Conservation (phyloP, 139 green algal species). For the Tetradesmus lagerheimii region DNA sequence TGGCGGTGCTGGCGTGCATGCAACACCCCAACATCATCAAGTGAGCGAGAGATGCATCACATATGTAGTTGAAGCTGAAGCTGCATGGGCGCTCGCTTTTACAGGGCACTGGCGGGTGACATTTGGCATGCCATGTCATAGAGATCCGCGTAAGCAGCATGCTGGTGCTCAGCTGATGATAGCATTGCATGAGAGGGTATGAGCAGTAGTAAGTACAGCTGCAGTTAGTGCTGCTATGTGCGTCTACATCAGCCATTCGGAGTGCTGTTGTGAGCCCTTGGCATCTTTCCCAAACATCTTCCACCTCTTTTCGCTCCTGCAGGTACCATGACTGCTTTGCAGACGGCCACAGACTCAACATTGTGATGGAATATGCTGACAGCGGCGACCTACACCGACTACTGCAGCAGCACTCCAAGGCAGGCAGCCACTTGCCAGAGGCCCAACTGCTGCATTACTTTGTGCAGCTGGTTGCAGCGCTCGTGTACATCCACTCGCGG, state of each 20-base stretch:
- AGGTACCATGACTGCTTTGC: slow-evolving; percentile 44
- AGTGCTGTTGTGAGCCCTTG: no score
- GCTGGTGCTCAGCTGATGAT: no score
- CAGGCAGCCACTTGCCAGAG: neutral
- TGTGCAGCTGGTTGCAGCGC: slow-evolving; percentile 19
- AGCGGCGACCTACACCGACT: slow-evolving; percentile 21
- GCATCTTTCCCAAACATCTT: no score
- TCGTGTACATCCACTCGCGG: neutral
- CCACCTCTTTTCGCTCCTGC: neutral
- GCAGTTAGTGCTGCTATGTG: no score
- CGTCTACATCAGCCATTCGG: neutral
- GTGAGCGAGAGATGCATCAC: neutral
- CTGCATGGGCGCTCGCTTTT: no score
- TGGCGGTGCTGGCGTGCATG: slow-evolving; percentile 34
- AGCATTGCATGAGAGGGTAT: no score
- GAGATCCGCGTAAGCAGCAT: no score
- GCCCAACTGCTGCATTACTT: slow-evolving; percentile 13
- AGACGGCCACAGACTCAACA: neutral
- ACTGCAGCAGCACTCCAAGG: slow-evolving; percentile 7
- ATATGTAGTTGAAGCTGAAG: no score
- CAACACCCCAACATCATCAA: slow-evolving; percentile 38
- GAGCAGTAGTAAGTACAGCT: no score
- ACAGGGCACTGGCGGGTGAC: no score
- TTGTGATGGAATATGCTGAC: slow-evolving; percentile 37
- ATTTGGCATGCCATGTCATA: no score